A percentile compares a stretch with the other conserved stretches of the same genome.
These are phyloP conservation scores for Nemania sp. DNA, from an alignment of 2,329 filamentous ascomycete genomes.

Conservation along the genomic window DNA sequence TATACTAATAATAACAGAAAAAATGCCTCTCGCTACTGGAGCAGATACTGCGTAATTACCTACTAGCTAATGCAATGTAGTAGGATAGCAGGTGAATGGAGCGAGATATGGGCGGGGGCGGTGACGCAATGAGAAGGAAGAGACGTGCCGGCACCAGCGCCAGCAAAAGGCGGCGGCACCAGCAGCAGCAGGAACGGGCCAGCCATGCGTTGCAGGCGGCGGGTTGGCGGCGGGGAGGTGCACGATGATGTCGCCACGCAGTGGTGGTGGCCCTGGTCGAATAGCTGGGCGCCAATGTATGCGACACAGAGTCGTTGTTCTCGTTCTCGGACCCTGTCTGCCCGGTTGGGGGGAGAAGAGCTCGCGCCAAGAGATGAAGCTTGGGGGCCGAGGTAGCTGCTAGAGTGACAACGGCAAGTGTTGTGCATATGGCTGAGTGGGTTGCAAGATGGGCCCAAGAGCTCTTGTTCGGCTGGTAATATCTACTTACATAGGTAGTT, in stretches of 20 bases:
- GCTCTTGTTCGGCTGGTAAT: too few relatives aligned
- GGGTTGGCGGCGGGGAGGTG: neutral
- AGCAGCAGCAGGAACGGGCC: neutral
- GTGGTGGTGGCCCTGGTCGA: neutral
- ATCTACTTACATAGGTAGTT: too few relatives aligned
- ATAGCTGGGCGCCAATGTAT: too few relatives aligned
- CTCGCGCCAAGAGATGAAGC: neutral
- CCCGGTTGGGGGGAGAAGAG: neutral
- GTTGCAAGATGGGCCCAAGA: neutral
- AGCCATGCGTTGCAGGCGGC: neutral
- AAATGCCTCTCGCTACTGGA: neutral
- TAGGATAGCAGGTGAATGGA: too few relatives aligned
- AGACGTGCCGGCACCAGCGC: too few relatives aligned
- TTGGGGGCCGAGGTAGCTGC: neutral
- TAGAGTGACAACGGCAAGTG: too few relatives aligned
- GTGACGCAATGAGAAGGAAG: conserved; percentile 7
- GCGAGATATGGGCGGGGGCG: neutral
- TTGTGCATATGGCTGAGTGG: neutral
- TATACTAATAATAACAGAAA: neutral
- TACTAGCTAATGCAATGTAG: too few relatives aligned
- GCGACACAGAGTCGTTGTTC: too few relatives aligned
- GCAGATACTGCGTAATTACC: too few relatives aligned
- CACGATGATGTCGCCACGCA: conserved; percentile 16
- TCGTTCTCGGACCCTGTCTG: neutral
- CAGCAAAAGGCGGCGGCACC: neutral